phyloP scores from a whole-genome alignment of 257 asterid species.

The Scutellaria minor region DNA sequence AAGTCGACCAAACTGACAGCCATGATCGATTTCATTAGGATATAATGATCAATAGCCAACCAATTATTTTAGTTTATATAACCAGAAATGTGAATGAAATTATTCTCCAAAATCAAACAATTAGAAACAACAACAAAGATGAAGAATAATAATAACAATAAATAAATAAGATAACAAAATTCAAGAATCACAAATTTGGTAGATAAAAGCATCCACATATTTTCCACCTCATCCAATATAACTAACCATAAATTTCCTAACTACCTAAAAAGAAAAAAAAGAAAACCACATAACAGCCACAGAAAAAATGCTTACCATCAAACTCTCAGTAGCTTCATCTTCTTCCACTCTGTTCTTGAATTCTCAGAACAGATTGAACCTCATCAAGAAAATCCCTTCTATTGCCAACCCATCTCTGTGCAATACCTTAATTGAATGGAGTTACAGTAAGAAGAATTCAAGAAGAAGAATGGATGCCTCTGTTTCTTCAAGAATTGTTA shows the following conservation, averaged over 20 bases:
- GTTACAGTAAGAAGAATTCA: slow-evolving; percentile 33
- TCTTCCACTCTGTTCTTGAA: slow-evolving; percentile 48
- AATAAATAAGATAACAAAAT: not conserved
- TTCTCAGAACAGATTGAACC: slow-evolving; percentile 41
- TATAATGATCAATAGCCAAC: no score
- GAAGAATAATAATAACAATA: not conserved
- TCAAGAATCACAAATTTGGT: slow-evolving; percentile 30
- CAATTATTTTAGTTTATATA: no score
- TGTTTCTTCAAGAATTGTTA: slow-evolving; percentile 43
- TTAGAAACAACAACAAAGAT: not conserved
- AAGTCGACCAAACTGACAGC: no score
- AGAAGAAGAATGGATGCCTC: slow-evolving; percentile 56
- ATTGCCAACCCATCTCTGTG: slow-evolving; percentile 48
- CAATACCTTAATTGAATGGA: slow-evolving; percentile 57
- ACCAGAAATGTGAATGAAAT: not conserved
- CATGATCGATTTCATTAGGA: no score
- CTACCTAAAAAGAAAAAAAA: slow-evolving; percentile 19
- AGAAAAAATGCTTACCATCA: slow-evolving; percentile 59
- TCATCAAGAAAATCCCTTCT: slow-evolving; percentile 44
- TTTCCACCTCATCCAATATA: slow-evolving; percentile 46
- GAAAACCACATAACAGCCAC: slow-evolving; percentile 30
- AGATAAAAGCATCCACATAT: slow-evolving; percentile 51
- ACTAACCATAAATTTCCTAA: slow-evolving; percentile 36
- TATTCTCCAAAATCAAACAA: not conserved
- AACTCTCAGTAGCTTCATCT: slow-evolving; percentile 52